Percentiles rank a stretch among this genome's conserved stretches.
Evolutionary conservation across 768 basidiomycete genomes (phyloP).

Genomic region (Psilocybe cyanescens): DNA sequence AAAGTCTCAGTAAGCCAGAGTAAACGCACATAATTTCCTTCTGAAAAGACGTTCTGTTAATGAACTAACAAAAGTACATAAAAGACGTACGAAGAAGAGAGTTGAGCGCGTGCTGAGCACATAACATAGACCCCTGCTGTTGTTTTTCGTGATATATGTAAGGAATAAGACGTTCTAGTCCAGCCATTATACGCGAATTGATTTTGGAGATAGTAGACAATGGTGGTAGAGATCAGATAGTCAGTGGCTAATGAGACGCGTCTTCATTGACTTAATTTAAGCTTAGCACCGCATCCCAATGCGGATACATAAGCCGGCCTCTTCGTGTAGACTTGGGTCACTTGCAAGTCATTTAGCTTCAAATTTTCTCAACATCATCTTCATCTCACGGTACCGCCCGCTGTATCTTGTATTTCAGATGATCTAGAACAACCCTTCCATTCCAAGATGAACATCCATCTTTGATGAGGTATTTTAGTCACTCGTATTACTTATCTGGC

Average conservation of each 20-base stretch:
- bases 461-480: no score
- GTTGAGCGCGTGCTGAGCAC: constrained; percentile 88
- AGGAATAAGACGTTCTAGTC: constrained; percentile 54
- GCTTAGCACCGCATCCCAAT: not conserved
- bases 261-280: constrained; percentile 4
- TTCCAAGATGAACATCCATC: no score
- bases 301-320: not conserved
- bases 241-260: not conserved
- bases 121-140: constrained; percentile 79
- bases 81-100: constrained; percentile 69
- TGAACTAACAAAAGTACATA: constrained; percentile 7
- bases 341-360: no score
- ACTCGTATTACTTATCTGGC: no score
- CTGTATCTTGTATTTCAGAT: no score
- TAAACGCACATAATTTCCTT: constrained; percentile 46
- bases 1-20: not conserved
- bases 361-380: no score
- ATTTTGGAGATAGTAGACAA: not conserved
- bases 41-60: constrained; percentile 26
- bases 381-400: no score
- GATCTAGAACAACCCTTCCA: no score
- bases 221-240: not conserved
- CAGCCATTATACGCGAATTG: constrained; percentile 47
- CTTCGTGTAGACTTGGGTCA: no score
- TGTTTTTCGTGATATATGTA: constrained; percentile 83